phyloP scores from a whole-genome alignment of 345 rosid genomes.

The Sisymbrium altissimum region DNA sequence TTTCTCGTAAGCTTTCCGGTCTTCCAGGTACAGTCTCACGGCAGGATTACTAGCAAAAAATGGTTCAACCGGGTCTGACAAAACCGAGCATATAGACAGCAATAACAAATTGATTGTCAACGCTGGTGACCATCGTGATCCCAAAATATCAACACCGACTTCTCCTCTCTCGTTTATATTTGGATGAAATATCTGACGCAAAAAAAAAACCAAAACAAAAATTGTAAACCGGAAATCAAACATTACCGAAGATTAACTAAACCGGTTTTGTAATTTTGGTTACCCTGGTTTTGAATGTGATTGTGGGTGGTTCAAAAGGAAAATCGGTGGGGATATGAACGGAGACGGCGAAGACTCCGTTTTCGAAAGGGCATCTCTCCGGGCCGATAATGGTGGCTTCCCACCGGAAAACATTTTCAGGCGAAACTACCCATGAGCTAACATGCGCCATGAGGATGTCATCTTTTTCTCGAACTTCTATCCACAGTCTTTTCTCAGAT shows the following conservation, averaged over 20 bases:
- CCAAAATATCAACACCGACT: background rate
- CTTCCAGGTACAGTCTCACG: slow-evolving; percentile 11
- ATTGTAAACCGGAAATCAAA: background rate
- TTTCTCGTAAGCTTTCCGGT: slow-evolving; percentile 1
- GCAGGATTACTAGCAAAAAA: background rate
- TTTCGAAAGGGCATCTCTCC: background rate
- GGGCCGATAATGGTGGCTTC: slow-evolving; percentile 18
- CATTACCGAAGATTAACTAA: background rate
- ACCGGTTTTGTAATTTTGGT: background rate
- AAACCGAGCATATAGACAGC: slow-evolving; percentile 13
- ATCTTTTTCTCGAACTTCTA: background rate
- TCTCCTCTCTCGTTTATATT: slow-evolving; percentile 9
- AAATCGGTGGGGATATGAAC: background rate
- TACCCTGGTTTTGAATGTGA: slow-evolving; percentile 26
- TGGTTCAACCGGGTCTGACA: slow-evolving; percentile 17
- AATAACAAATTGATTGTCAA: background rate
- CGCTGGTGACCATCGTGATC: slow-evolving; percentile 9
- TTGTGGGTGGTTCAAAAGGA: slow-evolving; percentile 19
- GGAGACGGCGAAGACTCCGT: slow-evolving; percentile 8
- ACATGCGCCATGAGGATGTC: background rate
- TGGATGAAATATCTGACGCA: slow-evolving; percentile 14
- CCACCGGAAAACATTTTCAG: slow-evolving; percentile 14
- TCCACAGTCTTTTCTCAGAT: slow-evolving; percentile 7
- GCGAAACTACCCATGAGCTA: background rate
- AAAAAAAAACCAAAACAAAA: background rate